Base-by-base conservation (phyloP, 1,139 yeast species). In the Yamadazyma triangularis region DNA sequence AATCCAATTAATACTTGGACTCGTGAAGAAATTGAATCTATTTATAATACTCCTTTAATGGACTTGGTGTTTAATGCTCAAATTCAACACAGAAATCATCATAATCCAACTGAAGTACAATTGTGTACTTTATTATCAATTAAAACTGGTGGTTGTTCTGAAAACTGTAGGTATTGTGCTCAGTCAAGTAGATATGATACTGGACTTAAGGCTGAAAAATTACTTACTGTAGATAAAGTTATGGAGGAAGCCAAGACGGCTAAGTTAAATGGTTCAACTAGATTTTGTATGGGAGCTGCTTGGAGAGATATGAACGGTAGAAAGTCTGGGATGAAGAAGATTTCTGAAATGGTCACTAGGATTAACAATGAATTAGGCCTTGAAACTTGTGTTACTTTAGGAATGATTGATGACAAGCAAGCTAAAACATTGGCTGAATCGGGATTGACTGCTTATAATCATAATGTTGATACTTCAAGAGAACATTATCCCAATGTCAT, bases 211-310 rank as follows among this genome's bases (percentile, higher is more conserved):
- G 88, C 91, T 2, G 82, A 77, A 36, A 77, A 77, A 47, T 58
- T 82, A 57, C 68, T 81, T 14, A 59, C 65, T 15, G 51, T 81
- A 10, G 88, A 80, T 3, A 67, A 68, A 16, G 91, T 84, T 1
- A 58, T 79, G 48, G 67, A 60, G 30, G 80, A 77, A 26, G 93
- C 93, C 0, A 58, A 57, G 28, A 69, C 68, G 31, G 91, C 93
- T 4, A 79, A 80, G 45, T 60, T 49, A 4, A 81, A 81, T 41
- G 91, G 91, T 0, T 73, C 83, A 0, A 83, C 93, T 0, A 64
- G 94, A 38, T 83, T 83, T 48, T 83, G 94, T 50, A 77, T 83
- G 80, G 94, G 93, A 26, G 87, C 91, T 9, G 94, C 93, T 1
- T 84, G 91, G 91, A 69, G 94, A 50, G 91, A 82, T 40, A 83